These are phyloP conservation scores for Salvia miltiorrhiza DNA, from an alignment of 257 asterid species.

Conservation along the genomic window DNA sequence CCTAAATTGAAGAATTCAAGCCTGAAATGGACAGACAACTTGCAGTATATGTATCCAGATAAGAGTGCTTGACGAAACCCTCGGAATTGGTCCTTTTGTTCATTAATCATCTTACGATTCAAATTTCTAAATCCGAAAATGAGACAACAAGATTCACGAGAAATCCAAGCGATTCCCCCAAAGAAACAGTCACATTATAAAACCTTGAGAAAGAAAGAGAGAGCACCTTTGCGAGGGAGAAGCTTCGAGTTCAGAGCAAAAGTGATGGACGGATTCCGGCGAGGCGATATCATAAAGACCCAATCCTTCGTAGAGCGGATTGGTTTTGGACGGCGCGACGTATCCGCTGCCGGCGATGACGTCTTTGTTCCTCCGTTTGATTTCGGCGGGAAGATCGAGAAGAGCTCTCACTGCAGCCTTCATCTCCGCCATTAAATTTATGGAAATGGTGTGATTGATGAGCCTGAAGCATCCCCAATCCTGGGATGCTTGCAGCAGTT, in stretches of 20 bases:
- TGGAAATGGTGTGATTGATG: conserved; percentile 17
- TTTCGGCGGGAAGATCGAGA: conserved; percentile 49
- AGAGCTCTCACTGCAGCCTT: conserved; percentile 38
- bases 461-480: conserved; percentile 35
- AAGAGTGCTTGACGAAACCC: not conserved
- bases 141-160: not conserved
- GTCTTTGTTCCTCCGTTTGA: conserved; percentile 40
- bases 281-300: conserved; percentile 52
- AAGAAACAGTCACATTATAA: too few species aligned
- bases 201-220: not conserved
- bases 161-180: not conserved
- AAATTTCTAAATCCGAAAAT: not conserved
- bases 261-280: conserved; percentile 34
- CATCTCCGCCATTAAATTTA: conserved; percentile 44
- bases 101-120: not conserved
- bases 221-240: conserved; percentile 30
- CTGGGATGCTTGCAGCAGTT: conserved; percentile 20
- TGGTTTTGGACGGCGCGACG: conserved; percentile 30
- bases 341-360: conserved; percentile 54
- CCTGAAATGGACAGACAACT: not conserved
- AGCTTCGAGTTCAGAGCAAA: conserved; percentile 46
- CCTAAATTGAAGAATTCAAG: not conserved
- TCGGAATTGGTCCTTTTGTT: too few species aligned
- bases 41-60: not conserved
- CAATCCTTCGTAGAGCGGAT: conserved; percentile 55